A percentile compares a stretch with the other conserved stretches of the same genome.
Conservation (phyloP, 495 filamentous ascomycete genomes). For the Aspergillus sparsus region DNA sequence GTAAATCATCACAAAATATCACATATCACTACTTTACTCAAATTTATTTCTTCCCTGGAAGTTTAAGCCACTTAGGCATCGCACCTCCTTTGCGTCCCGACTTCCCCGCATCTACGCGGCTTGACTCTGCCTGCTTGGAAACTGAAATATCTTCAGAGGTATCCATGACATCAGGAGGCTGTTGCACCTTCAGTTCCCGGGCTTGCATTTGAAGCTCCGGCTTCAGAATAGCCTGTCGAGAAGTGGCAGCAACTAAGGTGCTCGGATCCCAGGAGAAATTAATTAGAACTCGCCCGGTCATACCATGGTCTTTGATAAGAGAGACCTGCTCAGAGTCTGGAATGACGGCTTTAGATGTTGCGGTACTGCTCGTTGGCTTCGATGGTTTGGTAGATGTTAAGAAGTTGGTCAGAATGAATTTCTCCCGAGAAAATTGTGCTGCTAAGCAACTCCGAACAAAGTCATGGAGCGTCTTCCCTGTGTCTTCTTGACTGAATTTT, state of each 20-base stretch:
- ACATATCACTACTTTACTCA: not conserved
- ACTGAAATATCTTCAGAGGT: conserved; percentile 43
- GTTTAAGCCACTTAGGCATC: conserved; percentile 73
- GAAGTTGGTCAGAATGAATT: conserved; percentile 53
- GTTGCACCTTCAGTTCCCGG: conserved; percentile 61
- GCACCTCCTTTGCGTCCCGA: conserved; percentile 36
- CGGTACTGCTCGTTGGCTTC: not conserved
- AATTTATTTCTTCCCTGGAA: conserved; percentile 57
- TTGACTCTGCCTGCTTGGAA: conserved; percentile 30
- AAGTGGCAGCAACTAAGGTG: conserved; percentile 41
- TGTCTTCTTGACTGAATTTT: conserved; percentile 62
- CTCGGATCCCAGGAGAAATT: conserved; percentile 76
- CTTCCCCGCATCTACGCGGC: conserved; percentile 45
- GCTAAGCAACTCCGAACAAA: conserved; percentile 57
- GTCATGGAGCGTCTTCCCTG: conserved; percentile 64
- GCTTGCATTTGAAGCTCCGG: conserved; percentile 66
- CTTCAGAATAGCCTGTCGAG: conserved; percentile 56
- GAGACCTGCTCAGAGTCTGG: conserved; percentile 50
- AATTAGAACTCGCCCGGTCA: conserved; percentile 69
- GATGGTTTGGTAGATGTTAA: conserved; percentile 19
- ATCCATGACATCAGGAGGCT: conserved; percentile 40
- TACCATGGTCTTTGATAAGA: conserved; percentile 71
- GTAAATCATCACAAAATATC: no score
- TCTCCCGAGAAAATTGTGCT: conserved; percentile 37
- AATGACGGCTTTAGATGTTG: conserved; percentile 27